phyloP scores from a whole-genome alignment of 176 grass and related monocot species.

The Aegilops bicornis region DNA sequence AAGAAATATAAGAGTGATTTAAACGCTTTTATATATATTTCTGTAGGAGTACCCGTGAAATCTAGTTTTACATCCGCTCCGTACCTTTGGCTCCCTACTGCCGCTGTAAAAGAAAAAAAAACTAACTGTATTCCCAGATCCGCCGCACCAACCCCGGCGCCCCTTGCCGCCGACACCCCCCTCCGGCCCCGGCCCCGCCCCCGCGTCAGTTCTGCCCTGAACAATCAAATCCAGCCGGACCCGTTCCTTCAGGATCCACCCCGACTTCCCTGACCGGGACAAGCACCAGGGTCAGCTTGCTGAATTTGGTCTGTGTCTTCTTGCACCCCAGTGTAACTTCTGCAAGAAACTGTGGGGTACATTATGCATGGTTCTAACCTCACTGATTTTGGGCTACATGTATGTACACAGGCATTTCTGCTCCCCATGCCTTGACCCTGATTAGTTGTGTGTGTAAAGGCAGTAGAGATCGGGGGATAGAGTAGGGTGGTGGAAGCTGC shows the following conservation, averaged over 20 bases:
- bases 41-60: no score
- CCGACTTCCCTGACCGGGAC: not conserved
- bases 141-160: not conserved
- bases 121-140: not conserved
- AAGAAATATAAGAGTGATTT: no score
- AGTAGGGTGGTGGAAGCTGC: slow-evolving; percentile 11
- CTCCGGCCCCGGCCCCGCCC: not conserved
- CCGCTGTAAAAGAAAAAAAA: not conserved
- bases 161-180: not conserved
- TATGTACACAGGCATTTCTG: not conserved
- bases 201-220: not conserved
- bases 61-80: not conserved
- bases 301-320: not conserved
- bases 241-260: not conserved
- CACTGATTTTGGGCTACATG: not conserved
- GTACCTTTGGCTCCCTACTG: not conserved
- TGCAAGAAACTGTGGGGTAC: not conserved
- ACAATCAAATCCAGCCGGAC: not conserved
- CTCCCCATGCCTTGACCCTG: not conserved
- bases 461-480: not conserved
- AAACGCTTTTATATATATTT: no score
- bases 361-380: not conserved
- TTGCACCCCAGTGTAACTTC: not conserved
- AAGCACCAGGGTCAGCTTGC: not conserved
- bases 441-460: not conserved